These are phyloP conservation scores for Salix viminalis DNA, from an alignment of 345 rosid species.

Conservation along the genomic window DNA sequence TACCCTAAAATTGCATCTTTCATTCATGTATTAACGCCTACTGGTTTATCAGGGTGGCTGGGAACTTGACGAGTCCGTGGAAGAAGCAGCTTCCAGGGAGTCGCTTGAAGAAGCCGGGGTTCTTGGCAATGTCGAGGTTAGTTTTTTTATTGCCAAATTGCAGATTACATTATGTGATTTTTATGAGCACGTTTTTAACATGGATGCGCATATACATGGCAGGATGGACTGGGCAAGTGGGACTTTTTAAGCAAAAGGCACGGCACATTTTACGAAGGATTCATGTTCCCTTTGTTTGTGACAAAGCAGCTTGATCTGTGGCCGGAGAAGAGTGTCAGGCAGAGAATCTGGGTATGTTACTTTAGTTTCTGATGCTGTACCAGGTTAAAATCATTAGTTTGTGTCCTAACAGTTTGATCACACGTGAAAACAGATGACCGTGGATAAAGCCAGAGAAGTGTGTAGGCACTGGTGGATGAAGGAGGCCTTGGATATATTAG, in stretches of 20 bases:
- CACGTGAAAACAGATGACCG: slow-evolving; percentile 43
- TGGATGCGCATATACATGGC: slow-evolving; percentile 8
- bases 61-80: slow-evolving; percentile 82
- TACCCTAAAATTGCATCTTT: neutral
- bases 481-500: slow-evolving; percentile 70
- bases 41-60: slow-evolving; percentile 65
- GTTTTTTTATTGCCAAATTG: neutral
- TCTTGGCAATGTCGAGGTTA: slow-evolving; percentile 66
- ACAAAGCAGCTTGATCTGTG: slow-evolving; percentile 67
- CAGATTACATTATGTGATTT: neutral
- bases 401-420: neutral
- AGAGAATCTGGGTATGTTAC: slow-evolving; percentile 61
- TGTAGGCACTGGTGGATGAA: slow-evolving; percentile 95
- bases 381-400: neutral
- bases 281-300: slow-evolving; percentile 86
- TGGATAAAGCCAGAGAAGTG: slow-evolving; percentile 65
- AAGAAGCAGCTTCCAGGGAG: slow-evolving; percentile 77
- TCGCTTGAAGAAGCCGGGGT: slow-evolving; percentile 88
- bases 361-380: neutral
- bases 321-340: slow-evolving; percentile 69
- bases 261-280: slow-evolving; percentile 76
- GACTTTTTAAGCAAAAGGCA: slow-evolving; percentile 68
- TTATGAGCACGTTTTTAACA: neutral
- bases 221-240: slow-evolving; percentile 78
- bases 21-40: neutral